These are phyloP conservation scores for Mortierella sp. DNA, from an alignment of 371 early-diverging fungal species.

Conservation along the genomic window DNA sequence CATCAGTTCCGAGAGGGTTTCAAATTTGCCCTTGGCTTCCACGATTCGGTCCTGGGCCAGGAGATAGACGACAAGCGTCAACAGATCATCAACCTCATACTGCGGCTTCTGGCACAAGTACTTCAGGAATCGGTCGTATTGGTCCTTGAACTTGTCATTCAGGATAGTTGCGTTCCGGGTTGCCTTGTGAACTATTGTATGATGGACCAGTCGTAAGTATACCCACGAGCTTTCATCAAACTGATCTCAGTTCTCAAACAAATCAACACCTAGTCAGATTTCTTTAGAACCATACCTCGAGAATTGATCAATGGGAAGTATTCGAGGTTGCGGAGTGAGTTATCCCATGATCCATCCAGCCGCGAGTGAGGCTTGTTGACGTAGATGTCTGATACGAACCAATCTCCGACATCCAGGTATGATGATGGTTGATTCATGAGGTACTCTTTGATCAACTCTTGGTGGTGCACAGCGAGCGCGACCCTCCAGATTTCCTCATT, in stretches of 20 bases:
- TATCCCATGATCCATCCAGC: slow-evolving; percentile 12
- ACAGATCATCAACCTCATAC: slow-evolving; percentile 49
- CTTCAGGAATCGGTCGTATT: slow-evolving; percentile 58
- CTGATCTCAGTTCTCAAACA: no score
- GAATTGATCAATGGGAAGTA: slow-evolving; percentile 66
- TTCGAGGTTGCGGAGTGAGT: slow-evolving; percentile 50
- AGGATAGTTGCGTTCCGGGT: slow-evolving; percentile 37
- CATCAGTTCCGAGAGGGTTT: slow-evolving; percentile 12
- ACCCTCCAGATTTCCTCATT: slow-evolving; percentile 28
- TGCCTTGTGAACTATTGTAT: slow-evolving; percentile 43
- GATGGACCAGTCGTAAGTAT: no score
- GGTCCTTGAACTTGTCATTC: slow-evolving; percentile 57
- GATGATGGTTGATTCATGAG: slow-evolving; percentile 18
- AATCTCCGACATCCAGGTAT: slow-evolving; percentile 28
- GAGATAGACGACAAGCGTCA: slow-evolving; percentile 58
- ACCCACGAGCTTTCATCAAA: no score
- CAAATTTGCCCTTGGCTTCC: slow-evolving; percentile 57
- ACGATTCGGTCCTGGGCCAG: slow-evolving; percentile 66
- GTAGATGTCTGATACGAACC: slow-evolving; percentile 59
- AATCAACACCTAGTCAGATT: no score
- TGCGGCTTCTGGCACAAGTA: slow-evolving; percentile 54
- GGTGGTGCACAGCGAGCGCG: slow-evolving; percentile 4
- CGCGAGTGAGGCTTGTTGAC: slow-evolving; percentile 17
- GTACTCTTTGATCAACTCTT: slow-evolving; percentile 35
- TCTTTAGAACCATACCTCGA: slow-evolving; percentile 47